Conservation (phyloP, 495 filamentous ascomycete species). For the Hypoxylon perforatum region DNA sequence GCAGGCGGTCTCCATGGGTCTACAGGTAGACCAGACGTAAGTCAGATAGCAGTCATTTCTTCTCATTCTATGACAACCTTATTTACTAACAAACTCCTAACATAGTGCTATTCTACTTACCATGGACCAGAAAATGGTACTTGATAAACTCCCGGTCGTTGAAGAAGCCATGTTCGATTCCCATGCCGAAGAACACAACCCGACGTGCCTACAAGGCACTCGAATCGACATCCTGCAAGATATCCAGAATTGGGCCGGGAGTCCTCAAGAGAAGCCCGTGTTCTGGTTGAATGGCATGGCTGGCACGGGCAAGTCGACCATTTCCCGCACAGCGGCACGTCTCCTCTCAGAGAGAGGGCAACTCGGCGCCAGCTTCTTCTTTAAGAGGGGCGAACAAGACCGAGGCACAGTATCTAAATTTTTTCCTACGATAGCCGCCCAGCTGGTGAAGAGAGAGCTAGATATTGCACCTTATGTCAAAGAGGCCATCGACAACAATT, state of each 20-base stretch:
- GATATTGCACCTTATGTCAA: slow-evolving; percentile 45
- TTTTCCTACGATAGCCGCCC: slow-evolving; percentile 57
- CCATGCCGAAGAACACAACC: slow-evolving; percentile 42
- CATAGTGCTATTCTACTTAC: too few species aligned
- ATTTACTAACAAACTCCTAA: too few species aligned
- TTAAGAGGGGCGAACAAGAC: slow-evolving; percentile 60
- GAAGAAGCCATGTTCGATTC: slow-evolving; percentile 44
- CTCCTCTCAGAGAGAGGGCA: slow-evolving; percentile 19
- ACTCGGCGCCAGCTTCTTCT: slow-evolving; percentile 62
- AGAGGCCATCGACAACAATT: slow-evolving; percentile 50
- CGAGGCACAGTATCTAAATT: slow-evolving; percentile 52
- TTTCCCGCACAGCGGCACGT: slow-evolving; percentile 53
- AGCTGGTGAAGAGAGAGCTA: slow-evolving; percentile 51
- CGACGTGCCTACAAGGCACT: slow-evolving; percentile 42
- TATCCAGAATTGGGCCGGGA: slow-evolving; percentile 18
- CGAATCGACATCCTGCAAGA: slow-evolving; percentile 44
- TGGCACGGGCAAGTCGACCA: slow-evolving; percentile 45
- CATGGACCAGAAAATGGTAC: not conserved
- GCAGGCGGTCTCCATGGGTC: slow-evolving; percentile 48
- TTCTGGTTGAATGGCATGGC: slow-evolving; percentile 55
- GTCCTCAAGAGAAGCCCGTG: slow-evolving; percentile 36
- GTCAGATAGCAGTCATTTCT: too few species aligned
- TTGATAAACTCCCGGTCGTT: slow-evolving; percentile 11
- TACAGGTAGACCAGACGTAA: slow-evolving; percentile 57
- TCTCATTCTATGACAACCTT: too few species aligned